Evolutionary conservation across 768 basidiomycete species (phyloP).

Genomic region (Hirschioporus abietinus): DNA sequence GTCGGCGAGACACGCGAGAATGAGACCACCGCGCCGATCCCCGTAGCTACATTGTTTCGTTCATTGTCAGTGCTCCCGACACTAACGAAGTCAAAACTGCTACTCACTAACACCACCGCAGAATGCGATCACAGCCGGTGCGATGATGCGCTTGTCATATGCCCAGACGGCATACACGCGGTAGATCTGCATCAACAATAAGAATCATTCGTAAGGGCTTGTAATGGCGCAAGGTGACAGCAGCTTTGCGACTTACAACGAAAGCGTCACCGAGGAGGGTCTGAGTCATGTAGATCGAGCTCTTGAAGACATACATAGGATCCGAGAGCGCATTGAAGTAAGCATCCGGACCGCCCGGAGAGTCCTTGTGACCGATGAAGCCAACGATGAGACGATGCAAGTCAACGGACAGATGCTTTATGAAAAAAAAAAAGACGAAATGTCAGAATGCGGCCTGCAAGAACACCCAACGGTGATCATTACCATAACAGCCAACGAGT

Average conservation of each 20-base stretch:
- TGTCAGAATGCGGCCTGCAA: background rate
- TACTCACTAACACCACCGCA: conserved; percentile 26
- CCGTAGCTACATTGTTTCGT: conserved; percentile 16
- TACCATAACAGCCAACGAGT: conserved; percentile 28
- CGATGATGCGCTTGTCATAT: conserved; percentile 18
- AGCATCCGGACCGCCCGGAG: conserved; percentile 16
- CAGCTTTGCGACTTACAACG: conserved; percentile 22
- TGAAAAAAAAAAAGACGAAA: background rate
- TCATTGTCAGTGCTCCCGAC: background rate
- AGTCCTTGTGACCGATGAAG: conserved; percentile 25
- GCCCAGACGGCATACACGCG: conserved; percentile 31
- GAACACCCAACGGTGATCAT: conserved; percentile 7
- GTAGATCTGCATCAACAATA: conserved; percentile 19
- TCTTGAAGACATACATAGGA: conserved; percentile 33
- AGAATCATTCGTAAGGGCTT: background rate
- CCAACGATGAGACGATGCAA: conserved; percentile 30
- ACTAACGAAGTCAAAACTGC: background rate
- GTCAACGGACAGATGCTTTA: conserved; percentile 32
- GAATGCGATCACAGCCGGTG: conserved; percentile 25
- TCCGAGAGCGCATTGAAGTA: conserved; percentile 30
- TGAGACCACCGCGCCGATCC: conserved; percentile 27
- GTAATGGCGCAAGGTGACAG: background rate
- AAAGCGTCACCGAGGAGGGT: conserved; percentile 34
- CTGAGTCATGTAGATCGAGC: conserved; percentile 31
- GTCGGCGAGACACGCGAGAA: conserved; percentile 24